Evolutionary conservation across 352 stramenopile species (phyloP).

Genomic region (Phytophthora podocarpi): DNA sequence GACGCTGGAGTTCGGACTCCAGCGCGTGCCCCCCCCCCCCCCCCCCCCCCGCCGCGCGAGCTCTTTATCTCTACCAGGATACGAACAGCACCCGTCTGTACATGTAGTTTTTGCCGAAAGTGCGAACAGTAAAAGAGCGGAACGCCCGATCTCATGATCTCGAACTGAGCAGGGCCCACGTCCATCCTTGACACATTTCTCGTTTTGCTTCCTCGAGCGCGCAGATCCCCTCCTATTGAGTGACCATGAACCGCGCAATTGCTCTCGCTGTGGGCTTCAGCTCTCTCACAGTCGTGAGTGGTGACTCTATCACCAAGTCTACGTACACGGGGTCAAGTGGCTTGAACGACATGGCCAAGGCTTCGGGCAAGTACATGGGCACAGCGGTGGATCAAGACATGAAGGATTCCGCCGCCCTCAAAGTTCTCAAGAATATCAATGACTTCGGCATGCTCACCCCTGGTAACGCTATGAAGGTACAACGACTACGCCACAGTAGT

Average conservation of each 20-base stretch:
- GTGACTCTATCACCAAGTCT: conserved; percentile 23
- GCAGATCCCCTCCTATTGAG: not conserved
- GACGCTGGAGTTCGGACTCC: no score
- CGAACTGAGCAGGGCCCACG: not conserved
- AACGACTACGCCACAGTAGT: no score
- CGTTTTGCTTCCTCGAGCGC: not conserved
- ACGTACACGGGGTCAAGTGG: conserved; percentile 31
- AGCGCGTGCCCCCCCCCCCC: no score
- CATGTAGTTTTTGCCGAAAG: no score
- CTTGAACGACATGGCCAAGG: conserved; percentile 32
- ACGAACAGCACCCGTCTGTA: no score
- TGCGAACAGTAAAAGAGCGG: conserved; percentile 15
- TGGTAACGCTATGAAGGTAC: conserved; percentile 40
- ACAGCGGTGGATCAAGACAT: conserved; percentile 31
- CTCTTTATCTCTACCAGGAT: no score
- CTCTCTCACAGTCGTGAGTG: conserved; percentile 12
- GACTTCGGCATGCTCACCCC: conserved; percentile 42
- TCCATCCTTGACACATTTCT: conserved; percentile 6
- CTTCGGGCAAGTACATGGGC: conserved; percentile 37
- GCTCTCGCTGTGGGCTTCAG: conserved; percentile 12
- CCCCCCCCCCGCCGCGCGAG: no score
- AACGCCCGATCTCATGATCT: conserved; percentile 11
- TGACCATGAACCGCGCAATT: conserved; percentile 22
- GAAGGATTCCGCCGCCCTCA: conserved; percentile 23
- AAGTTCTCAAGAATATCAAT: conserved; percentile 27